phyloP scores from a whole-genome alignment of 306 rosid species.

The Carpinus viminea region DNA sequence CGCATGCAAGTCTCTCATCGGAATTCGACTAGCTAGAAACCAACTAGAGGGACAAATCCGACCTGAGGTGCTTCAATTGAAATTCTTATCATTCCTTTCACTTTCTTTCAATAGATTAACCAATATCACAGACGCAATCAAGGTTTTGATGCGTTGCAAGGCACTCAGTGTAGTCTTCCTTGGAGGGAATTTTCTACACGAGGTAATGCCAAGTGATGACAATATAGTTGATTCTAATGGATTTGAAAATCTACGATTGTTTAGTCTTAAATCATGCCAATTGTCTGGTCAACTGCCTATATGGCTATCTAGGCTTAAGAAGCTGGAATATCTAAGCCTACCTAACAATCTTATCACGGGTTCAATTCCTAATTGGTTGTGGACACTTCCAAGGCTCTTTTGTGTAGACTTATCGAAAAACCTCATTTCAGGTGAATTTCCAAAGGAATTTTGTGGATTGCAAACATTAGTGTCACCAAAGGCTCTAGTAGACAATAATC shows the following conservation, averaged over 20 bases:
- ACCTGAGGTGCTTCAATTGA: neutral
- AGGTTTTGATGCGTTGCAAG: neutral
- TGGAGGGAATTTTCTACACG: neutral
- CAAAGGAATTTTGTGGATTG: neutral
- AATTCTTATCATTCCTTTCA: slow-evolving; percentile 2
- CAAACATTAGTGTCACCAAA: neutral
- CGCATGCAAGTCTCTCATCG: neutral
- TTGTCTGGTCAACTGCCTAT: neutral
- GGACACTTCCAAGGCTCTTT: slow-evolving; percentile 7
- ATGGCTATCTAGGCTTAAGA: neutral
- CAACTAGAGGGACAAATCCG: neutral
- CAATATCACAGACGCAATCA: slow-evolving; percentile 7
- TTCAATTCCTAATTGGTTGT: too few relatives aligned
- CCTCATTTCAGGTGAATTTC: neutral
- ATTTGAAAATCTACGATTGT: too few relatives aligned
- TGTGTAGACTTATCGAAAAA: neutral
- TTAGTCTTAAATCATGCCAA: too few relatives aligned
- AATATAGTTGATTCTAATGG: neutral
- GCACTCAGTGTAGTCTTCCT: neutral
- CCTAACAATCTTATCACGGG: too few relatives aligned
- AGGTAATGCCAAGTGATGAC: neutral
- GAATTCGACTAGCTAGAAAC: neutral
- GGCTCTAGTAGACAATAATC: too few relatives aligned
- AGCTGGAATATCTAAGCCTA: neutral
- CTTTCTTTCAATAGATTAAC: neutral